Evolutionary conservation across 495 filamentous ascomycete genomes (phyloP).

Genomic region (Penicillium macrosclerotiorum): DNA sequence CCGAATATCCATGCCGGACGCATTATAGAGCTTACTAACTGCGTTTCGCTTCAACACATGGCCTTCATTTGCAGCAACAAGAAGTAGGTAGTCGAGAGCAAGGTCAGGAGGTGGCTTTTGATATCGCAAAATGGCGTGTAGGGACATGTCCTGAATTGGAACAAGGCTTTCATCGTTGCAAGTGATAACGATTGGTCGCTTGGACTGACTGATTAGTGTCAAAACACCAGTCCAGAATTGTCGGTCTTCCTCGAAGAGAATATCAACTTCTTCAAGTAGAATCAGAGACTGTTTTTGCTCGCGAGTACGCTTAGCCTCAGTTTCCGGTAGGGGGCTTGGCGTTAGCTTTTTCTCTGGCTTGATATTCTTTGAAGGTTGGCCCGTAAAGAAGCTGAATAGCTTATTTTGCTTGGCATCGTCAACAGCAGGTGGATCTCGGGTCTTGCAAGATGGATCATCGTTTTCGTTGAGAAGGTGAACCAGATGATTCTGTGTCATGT

Average conservation of each 20-base stretch:
- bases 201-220: slow-evolving; percentile 75
- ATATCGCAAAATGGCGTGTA: slow-evolving; percentile 89
- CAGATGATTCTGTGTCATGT: slow-evolving; percentile 94
- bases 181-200: slow-evolving; percentile 88
- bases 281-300: slow-evolving; percentile 92
- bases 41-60: slow-evolving; percentile 71
- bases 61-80: slow-evolving; percentile 87
- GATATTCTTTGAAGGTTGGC: slow-evolving; percentile 28
- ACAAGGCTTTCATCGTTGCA: slow-evolving; percentile 85
- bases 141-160: slow-evolving; percentile 63
- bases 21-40: slow-evolving; percentile 65
- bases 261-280: slow-evolving; percentile 89
- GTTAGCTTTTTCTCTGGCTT: slow-evolving; percentile 20
- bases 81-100: slow-evolving; percentile 73
- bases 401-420: slow-evolving; percentile 71
- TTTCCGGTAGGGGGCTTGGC: slow-evolving; percentile 11
- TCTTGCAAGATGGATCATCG: slow-evolving; percentile 22
- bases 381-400: slow-evolving; percentile 78
- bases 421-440: slow-evolving; percentile 10
- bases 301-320: slow-evolving; percentile 42
- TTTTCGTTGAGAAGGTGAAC: slow-evolving; percentile 55
- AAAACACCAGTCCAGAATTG: slow-evolving; percentile 88
- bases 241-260: slow-evolving; percentile 92
- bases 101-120: slow-evolving; percentile 63
- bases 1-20: slow-evolving; percentile 68